Evolutionary conservation across 2,329 filamentous ascomycete genomes (phyloP), one percentile per base, ranked within the genome.

Genomic region (Fusarium siculi): DNA sequence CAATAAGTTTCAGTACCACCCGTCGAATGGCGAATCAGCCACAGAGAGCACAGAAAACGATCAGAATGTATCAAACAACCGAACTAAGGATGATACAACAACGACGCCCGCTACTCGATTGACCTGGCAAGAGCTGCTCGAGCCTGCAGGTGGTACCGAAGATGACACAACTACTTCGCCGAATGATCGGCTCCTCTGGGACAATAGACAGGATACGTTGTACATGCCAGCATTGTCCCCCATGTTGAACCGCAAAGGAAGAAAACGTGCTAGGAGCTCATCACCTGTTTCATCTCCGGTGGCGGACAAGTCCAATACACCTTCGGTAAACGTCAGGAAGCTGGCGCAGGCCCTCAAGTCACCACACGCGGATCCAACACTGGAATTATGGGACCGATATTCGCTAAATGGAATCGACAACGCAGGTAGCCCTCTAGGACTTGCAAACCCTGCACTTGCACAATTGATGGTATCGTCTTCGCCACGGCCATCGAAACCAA

Each of bases 351-450:
- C 89, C 2, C 81, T 93, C 47, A 91, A 88, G 73, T 92, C 92
- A 2, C 91, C 91, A 18, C 89, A 92, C 72, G 87, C 90, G 37
- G 93, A 95, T 76, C 92, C 93, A 42, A 92, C 92, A 5, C 82
- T 92, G 37, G 92, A 95, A 72, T 82, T 95, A 4, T 96, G 93
- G 93, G 93, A 93, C 75, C 90, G 92, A 58, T 94, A 93, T 78
- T 88, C 92, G 42, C 81, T 90, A 21, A 81, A 78, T 42, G 66
- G 58, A 49, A 68, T 72, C 32, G 85, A 77, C 84, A 86, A 70
- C 81, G 82, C 59, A 79, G 84, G 19, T 81, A 86, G 69, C 74
- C 82, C 58, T 81, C 82, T 49, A 3, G 87, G 88, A 25, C 80
- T 86, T 47, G 81, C 84, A 46, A 90, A 90, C 74, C 89, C 89